A percentile compares a stretch with the other conserved stretches of the same genome.
phyloP scores from a whole-genome alignment of 768 basidiomycete genomes.

The Filobasidium wieringae region DNA sequence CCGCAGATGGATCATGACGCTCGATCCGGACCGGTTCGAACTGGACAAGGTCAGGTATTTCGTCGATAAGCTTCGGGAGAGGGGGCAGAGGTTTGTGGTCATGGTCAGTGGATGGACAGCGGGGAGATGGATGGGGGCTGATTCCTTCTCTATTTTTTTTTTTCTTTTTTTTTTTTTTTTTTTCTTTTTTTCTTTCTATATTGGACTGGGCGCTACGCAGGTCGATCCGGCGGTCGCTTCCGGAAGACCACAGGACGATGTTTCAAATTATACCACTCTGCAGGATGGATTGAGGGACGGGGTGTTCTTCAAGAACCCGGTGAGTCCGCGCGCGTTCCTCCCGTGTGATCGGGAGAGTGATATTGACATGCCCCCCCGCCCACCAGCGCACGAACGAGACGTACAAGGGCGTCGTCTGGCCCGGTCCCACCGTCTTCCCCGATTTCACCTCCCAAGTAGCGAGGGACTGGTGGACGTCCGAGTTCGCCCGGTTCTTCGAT shows the following conservation, averaged over 20 bases:
- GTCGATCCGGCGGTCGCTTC: slow-evolving; percentile 57
- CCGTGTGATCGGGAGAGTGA: no score
- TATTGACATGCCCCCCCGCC: not conserved
- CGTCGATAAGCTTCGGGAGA: slow-evolving; percentile 33
- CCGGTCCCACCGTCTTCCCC: slow-evolving; percentile 54
- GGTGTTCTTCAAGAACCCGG: slow-evolving; percentile 49
- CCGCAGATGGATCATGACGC: slow-evolving; percentile 54
- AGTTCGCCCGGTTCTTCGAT: not conserved
- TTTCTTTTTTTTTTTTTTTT: no score
- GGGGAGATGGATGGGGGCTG: not conserved
- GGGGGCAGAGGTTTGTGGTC: slow-evolving; percentile 11
- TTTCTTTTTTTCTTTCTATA: no score
- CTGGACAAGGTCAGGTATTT: slow-evolving; percentile 54
- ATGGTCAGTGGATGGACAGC: slow-evolving; percentile 17
- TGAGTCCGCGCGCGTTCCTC: no score
- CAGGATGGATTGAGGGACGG: not conserved
- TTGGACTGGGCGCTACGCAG: no score
- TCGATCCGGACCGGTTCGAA: slow-evolving; percentile 59
- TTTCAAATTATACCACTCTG: not conserved
- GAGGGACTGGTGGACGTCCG: not conserved
- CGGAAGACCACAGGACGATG: slow-evolving; percentile 40
- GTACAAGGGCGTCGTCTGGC: slow-evolving; percentile 53
- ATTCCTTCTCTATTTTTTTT: no score
- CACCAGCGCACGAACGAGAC: not conserved
- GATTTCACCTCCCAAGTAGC: slow-evolving; percentile 21